A percentile compares a stretch with the other conserved stretches of the same genome.
These are phyloP conservation scores for Tetrahymena thermophila DNA, from an alignment of 73 alveolate species.

Conservation along the genomic window DNA sequence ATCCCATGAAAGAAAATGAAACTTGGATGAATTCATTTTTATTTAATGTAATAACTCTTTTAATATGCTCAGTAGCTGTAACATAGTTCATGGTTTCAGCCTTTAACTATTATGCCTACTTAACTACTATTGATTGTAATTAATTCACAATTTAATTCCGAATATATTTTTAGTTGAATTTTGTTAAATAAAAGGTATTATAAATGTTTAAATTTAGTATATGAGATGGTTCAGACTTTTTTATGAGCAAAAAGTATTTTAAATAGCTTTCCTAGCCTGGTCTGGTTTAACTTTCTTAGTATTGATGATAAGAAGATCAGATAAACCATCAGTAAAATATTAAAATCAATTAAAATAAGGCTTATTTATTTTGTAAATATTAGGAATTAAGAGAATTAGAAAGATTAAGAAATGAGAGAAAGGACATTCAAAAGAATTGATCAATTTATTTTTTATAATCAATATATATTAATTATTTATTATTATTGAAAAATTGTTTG, in stretches of 20 bases:
- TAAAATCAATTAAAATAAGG: not conserved
- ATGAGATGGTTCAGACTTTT: conserved; percentile 62
- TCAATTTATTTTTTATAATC: not conserved
- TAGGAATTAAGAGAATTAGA: not conserved
- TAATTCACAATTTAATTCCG: not conserved
- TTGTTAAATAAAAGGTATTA: conserved; percentile 6
- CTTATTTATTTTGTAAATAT: not conserved
- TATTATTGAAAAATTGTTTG: no score
- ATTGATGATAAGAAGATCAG: conserved; percentile 26
- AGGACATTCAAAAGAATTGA: not conserved
- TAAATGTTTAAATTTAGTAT: conserved; percentile 60
- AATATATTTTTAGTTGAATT: not conserved
- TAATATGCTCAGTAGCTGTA: conserved; percentile 67
- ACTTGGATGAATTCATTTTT: conserved; percentile 72
- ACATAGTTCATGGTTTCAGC: conserved; percentile 62
- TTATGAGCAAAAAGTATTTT: conserved; percentile 59
- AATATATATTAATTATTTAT: not conserved
- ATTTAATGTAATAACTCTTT: conserved; percentile 56
- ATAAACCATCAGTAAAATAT: conserved; percentile 1
- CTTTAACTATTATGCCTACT: conserved; percentile 57
- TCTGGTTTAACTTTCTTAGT: conserved; percentile 19
- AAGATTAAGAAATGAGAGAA: not conserved
- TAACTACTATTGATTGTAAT: conserved; percentile 55
- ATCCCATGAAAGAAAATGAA: conserved; percentile 73
- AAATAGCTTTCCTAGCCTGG: conserved; percentile 20